A percentile compares a stretch with the other conserved stretches of the same genome.
phyloP scores from a whole-genome alignment of 768 basidiomycete genomes.

The Suillus decipiens region DNA sequence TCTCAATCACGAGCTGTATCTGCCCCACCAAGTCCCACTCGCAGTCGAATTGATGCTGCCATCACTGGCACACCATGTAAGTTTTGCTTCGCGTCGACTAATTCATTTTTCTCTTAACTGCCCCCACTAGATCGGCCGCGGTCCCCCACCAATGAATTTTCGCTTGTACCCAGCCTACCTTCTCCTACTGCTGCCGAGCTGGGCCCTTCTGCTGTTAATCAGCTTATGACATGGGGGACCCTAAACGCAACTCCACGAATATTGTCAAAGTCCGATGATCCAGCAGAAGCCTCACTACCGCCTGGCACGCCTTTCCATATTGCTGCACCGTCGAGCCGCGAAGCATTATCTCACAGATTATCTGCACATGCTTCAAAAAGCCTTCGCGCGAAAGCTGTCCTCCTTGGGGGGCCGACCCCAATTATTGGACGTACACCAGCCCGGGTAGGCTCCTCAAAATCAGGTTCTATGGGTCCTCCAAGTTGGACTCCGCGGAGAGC shows the following conservation, averaged over 20 bases:
- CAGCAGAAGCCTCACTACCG: conserved; percentile 41
- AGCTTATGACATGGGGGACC: conserved; percentile 98
- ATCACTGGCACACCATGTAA: conserved; percentile 90
- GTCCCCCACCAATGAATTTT: conserved; percentile 61
- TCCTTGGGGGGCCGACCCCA: conserved; percentile 46
- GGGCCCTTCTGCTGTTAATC: conserved; percentile 80
- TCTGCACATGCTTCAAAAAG: conserved; percentile 82
- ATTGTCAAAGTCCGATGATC: conserved; percentile 63
- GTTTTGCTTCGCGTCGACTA: conserved; percentile 27
- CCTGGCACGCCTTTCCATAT: conserved; percentile 77
- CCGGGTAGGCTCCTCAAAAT: conserved; percentile 35
- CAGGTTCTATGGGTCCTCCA: conserved; percentile 77
- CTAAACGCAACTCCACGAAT: conserved; percentile 90
- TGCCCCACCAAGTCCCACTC: conserved; percentile 84
- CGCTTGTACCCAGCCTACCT: conserved; percentile 83
- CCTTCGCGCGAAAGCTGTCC: conserved; percentile 72
- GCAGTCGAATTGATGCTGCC: conserved; percentile 89
- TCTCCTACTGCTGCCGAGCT: conserved; percentile 84
- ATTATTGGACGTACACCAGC: conserved; percentile 30
- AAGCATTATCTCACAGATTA: conserved; percentile 78
- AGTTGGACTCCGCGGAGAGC: conserved; percentile 75
- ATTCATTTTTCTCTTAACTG: conserved; percentile 15
- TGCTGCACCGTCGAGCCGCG: conserved; percentile 74
- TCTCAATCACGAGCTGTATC: conserved; percentile 45
- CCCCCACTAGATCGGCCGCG: conserved; percentile 56